Evolutionary conservation across 106 monocot species (phyloP).

Genomic region (Acorus calamus): DNA sequence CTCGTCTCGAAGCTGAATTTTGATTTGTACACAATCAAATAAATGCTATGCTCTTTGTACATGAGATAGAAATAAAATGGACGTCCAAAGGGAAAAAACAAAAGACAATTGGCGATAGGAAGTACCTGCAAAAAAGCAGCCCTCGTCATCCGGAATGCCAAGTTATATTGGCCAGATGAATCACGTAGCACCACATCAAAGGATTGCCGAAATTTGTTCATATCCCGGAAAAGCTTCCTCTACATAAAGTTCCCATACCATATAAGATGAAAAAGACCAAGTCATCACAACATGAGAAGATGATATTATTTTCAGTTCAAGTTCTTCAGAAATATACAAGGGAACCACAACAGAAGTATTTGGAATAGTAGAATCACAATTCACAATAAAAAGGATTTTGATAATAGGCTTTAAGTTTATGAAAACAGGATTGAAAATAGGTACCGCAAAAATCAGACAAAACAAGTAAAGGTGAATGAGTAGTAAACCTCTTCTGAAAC

Average conservation of each 20-base stretch:
- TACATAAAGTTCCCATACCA: neutral
- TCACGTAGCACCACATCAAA: slow-evolving; percentile 63
- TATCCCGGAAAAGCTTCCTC: slow-evolving; percentile 30
- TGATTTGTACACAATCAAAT: slow-evolving; percentile 9
- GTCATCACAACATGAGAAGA: no score
- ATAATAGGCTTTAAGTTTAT: no score
- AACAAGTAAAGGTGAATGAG: neutral
- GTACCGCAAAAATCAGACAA: slow-evolving; percentile 2
- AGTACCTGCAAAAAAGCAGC: slow-evolving; percentile 62
- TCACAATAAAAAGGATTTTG: no score
- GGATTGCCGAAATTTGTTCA: slow-evolving; percentile 25
- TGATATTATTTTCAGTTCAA: no score
- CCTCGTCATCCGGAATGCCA: slow-evolving; percentile 55
- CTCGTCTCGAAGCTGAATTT: slow-evolving; percentile 72
- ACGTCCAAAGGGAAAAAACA: slow-evolving; percentile 1
- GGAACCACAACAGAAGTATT: no score
- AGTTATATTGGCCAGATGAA: slow-evolving; percentile 60
- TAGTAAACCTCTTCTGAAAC: slow-evolving; percentile 42
- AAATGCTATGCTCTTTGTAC: neutral
- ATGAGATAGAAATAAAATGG: no score
- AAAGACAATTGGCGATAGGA: neutral
- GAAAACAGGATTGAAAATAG: neutral
- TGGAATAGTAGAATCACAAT: no score
- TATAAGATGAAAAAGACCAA: no score
- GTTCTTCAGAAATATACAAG: no score